Base-by-base conservation (phyloP, 495 filamentous ascomycete genomes). In the Penicillium simplicissimum region DNA sequence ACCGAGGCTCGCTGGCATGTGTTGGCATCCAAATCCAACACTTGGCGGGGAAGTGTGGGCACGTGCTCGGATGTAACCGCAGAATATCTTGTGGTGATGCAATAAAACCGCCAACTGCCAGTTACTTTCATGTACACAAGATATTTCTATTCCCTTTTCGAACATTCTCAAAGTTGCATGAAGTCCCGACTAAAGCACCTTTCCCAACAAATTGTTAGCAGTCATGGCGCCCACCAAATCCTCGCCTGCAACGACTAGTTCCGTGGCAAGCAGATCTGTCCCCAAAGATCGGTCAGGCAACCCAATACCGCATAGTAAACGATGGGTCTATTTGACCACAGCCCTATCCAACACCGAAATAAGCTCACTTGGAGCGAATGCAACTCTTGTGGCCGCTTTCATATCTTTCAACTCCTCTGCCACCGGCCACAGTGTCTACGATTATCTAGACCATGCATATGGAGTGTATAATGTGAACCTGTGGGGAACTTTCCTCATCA, bases 401-500 rank as follows among this genome's bases (percentile, higher is more conserved):
- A 23, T 45, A 21, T 45, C 42, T 45, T 45, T 45, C 42, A 45
- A 45, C 19, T 21, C 42, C 42, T 45, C 42, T 3, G 5, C 42
- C 9, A 45, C 42, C 0, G 42, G 42, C 19, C 42, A 45, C 17
- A 21, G 17, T 1, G 4, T 45, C 42, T 45, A 45, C 42, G 17
- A 45, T 11, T 45, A 45, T 45, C 42, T 45, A 0, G 42, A 45
- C 19, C 8, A 45, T 45, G 5, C 11, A 19, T 23, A 23, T n/a
- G 42, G 42, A 3, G 42, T 23, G 9, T 33, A 34, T 23, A 45
- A 45, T 11, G 9, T 45, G 17, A 45, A 45, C 17, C 19, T 45
- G 19, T 45, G 42, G 42, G 15, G 31, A 31, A n/a, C 13, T 49
- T 53, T 54, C 4, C 19, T 54, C 49, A 60, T 57, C 45, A 19